phyloP scores from a whole-genome alignment of 176 grass and related monocot species.

The Bromus sterilis region DNA sequence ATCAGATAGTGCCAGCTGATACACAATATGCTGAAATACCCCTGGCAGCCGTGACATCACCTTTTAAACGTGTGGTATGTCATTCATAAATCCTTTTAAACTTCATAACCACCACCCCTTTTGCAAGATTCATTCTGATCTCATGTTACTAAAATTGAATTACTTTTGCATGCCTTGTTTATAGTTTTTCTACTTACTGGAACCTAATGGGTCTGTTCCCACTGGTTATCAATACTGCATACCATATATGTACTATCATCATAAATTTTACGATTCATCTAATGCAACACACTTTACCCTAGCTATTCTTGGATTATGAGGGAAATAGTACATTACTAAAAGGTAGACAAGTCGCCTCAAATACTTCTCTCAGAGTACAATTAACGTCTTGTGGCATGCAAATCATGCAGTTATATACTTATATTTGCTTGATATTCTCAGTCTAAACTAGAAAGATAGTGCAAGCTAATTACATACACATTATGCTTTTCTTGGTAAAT shows the following conservation, averaged over 20 bases:
- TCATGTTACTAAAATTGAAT: background rate
- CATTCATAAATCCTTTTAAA: background rate
- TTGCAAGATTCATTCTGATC: background rate
- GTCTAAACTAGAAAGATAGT: background rate
- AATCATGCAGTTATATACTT: background rate
- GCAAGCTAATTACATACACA: background rate
- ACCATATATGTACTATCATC: background rate
- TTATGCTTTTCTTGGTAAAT: background rate
- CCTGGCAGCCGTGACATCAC: constrained; percentile 58
- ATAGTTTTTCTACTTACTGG: background rate
- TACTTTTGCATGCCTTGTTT: background rate
- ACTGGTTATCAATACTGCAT: background rate
- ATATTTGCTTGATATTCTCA: background rate
- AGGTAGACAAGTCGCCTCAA: background rate
- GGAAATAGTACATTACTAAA: background rate
- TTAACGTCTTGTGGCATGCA: background rate
- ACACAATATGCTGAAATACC: constrained; percentile 91
- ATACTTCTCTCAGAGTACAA: background rate
- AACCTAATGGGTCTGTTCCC: background rate
- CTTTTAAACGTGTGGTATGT: constrained; percentile 55
- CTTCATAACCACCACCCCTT: background rate
- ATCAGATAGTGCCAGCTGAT: constrained; percentile 79
- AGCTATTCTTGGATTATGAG: background rate
- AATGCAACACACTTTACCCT: background rate
- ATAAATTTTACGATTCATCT: background rate